A percentile compares a stretch with the other conserved stretches of the same genome.
Conservation (phyloP, 106 monocot species). For the Ottelia alismoides region DNA sequence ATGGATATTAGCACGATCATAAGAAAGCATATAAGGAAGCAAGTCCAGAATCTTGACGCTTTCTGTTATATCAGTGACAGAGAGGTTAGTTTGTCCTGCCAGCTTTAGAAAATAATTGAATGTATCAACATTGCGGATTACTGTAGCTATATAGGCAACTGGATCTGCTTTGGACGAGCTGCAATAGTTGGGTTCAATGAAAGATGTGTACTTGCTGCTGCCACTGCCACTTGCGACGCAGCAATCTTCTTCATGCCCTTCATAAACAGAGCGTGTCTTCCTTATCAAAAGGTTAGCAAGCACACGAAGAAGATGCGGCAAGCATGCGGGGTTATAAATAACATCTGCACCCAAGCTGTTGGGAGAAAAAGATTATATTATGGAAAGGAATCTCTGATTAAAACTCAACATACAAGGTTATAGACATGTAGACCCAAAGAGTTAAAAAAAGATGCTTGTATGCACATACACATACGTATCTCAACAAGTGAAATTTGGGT, state of each 20-base stretch:
- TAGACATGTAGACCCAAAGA: too few species aligned
- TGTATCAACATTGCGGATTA: constrained; percentile 59
- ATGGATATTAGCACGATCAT: constrained; percentile 40
- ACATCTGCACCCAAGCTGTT: constrained; percentile 87
- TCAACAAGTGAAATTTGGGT: too few species aligned
- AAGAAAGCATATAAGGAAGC: constrained; percentile 81
- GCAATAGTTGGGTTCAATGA: background rate
- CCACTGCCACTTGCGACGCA: background rate
- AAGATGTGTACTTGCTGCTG: background rate
- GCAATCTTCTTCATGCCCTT: background rate
- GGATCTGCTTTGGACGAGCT: constrained; percentile 14
- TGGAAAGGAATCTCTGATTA: too few species aligned
- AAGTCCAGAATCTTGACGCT: constrained; percentile 29
- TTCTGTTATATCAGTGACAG: constrained; percentile 40
- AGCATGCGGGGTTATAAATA: constrained; percentile 71
- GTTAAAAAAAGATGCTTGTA: too few species aligned
- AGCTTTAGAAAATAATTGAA: constrained; percentile 48
- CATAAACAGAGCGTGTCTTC: background rate
- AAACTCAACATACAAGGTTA: too few species aligned
- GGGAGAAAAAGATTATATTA: too few species aligned
- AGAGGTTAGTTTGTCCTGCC: constrained; percentile 37
- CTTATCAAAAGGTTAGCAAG: constrained; percentile 41
- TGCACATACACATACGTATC: too few species aligned
- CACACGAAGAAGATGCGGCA: constrained; percentile 67
- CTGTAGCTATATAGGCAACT: constrained; percentile 63